phyloP scores from a whole-genome alignment of 2,329 filamentous ascomycete species.

The Atkinsonella texensis region DNA sequence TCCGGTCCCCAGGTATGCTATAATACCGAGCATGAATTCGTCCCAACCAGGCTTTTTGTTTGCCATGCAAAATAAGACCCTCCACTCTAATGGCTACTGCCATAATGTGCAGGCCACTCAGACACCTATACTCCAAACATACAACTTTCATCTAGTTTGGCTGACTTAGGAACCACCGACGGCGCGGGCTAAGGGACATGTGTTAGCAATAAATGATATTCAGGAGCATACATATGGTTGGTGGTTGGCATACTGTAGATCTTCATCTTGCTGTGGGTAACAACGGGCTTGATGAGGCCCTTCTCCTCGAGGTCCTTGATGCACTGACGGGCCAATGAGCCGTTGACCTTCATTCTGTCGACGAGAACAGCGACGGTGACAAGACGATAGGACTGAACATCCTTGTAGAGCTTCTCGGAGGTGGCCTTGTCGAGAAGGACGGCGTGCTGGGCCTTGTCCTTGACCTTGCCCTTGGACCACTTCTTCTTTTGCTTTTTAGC shows the following conservation, averaged over 20 bases:
- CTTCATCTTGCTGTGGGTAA: conserved; percentile 92
- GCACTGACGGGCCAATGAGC: conserved; percentile 83
- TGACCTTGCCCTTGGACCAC: conserved; percentile 60
- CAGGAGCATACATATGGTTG: neutral
- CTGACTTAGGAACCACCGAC: conserved; percentile 37
- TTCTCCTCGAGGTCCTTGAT: conserved; percentile 92
- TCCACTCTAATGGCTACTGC: conserved; percentile 23
- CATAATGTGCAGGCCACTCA: conserved; percentile 22
- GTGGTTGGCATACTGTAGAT: conserved; percentile 66
- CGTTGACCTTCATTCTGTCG: conserved; percentile 99
- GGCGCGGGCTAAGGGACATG: conserved; percentile 42
- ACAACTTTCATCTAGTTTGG: conserved; percentile 19
- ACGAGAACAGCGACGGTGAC: conserved; percentile 97
- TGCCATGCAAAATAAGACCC: conserved; percentile 20
- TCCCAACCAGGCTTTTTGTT: conserved; percentile 24
- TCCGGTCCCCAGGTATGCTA: conserved; percentile 25
- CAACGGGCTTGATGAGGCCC: conserved; percentile 96
- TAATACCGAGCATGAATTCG: conserved; percentile 28
- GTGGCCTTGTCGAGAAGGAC: conserved; percentile 98
- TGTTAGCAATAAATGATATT: neutral
- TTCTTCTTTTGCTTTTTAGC: conserved; percentile 42
- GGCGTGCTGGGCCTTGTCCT: conserved; percentile 99
- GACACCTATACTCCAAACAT: conserved; percentile 27
- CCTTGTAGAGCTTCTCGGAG: conserved; percentile 98
- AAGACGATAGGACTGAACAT: conserved; percentile 99